Evolutionary conservation across 1,139 yeast species (phyloP).

Genomic region (Yamadazyma aaseri): DNA sequence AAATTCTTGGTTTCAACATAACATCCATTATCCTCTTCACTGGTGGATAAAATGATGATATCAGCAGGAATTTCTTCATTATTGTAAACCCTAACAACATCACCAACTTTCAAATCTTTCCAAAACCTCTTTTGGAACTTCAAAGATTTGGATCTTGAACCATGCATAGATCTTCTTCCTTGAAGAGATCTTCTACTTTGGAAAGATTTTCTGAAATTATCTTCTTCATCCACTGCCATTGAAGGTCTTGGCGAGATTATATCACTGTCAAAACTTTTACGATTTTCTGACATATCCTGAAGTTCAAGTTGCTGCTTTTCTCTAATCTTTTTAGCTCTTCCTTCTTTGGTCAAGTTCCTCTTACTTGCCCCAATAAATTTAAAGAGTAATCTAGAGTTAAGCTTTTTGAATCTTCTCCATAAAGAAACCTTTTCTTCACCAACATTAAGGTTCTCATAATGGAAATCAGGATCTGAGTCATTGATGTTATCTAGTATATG

Average conservation of each 20-base stretch:
- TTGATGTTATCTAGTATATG: slow-evolving; percentile 33
- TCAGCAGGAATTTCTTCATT: slow-evolving; percentile 64
- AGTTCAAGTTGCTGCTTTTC: slow-evolving; percentile 16
- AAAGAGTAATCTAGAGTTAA: slow-evolving; percentile 33
- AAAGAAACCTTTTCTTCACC: slow-evolving; percentile 48
- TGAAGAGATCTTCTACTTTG: slow-evolving; percentile 17
- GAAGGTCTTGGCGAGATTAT: slow-evolving; percentile 19
- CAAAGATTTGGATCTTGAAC: slow-evolving; percentile 18
- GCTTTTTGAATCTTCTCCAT: slow-evolving; percentile 64
- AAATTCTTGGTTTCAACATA: slow-evolving; percentile 59
- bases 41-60: slow-evolving; percentile 47
- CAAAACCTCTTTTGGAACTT: slow-evolving; percentile 41
- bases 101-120: slow-evolving; percentile 59
- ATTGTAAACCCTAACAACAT: slow-evolving; percentile 48
- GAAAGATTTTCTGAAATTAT: slow-evolving; percentile 29
- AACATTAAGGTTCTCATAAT: slow-evolving; percentile 42
- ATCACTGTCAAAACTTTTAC: slow-evolving; percentile 40
- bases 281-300: slow-evolving; percentile 10
- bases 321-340: slow-evolving; percentile 34
- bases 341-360: slow-evolving; percentile 35
- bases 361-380: slow-evolving; percentile 28
- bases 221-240: slow-evolving; percentile 8
- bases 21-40: slow-evolving; percentile 54
- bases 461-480: slow-evolving; percentile 14
- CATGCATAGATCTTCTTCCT: slow-evolving; percentile 3